Base-by-base conservation (phyloP, 1,284 basidiomycete species). In the Anthracocystis panici-leucophaei region DNA sequence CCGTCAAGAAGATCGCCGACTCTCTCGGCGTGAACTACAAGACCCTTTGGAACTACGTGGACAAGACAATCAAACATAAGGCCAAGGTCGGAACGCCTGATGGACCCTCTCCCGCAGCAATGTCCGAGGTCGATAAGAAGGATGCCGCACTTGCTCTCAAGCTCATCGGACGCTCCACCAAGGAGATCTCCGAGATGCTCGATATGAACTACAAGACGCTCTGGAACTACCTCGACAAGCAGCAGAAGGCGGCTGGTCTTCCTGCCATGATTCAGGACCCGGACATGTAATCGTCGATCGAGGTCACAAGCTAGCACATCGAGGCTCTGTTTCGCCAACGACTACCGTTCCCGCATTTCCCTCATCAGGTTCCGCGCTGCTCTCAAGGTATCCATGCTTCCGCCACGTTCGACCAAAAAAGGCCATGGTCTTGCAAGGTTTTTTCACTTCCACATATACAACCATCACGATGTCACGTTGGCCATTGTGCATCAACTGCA, bases 181-280 rank as follows among this genome's bases (percentile, higher is more conserved):
- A 42, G 31, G 53, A 63, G 16, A 70, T 70, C 41, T 44, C 67
- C 9, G 21, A 29, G 8, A n/a, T n/a, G 35, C 61, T 70, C 8
- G 53, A 60, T 23, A 55, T 64, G 40, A 64, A 70, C 40, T 70
- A 70, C 61, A 59, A 60, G 46, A 52, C 45, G 2, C 23, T 57
- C 9, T 64, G 60, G 66, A 29, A 12, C 21, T 59, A 55, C 29
- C 46, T 70, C 21, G 31, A 70, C 33, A 42, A 56, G 54, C 42
- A 52, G 23, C 57, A 61, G 57, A 61, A 57, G 54, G 41, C 49
- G 9, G 58, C 21, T 11, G 58, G 25, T 14, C 25, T 49, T 20
- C 52, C 58, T 16, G 27, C 20, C 14, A 27, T 64, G 16, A 48
- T 16, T 29, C 55, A 33, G 20, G 62, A 64, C 42, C 55, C 49